Conservation (phyloP, 257 asterid genomes). For the Rhazya stricta region DNA sequence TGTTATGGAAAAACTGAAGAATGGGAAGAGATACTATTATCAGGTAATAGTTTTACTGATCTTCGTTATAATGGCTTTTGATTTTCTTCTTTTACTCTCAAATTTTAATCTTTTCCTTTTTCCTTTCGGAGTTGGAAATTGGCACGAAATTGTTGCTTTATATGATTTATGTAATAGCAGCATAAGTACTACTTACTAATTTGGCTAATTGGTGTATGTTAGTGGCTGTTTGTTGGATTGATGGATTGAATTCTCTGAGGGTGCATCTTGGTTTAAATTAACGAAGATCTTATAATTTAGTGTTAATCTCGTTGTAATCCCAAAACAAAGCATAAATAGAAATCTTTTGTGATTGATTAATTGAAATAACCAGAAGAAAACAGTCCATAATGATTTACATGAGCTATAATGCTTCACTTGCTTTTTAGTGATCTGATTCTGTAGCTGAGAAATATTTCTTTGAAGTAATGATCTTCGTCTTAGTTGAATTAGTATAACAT, state of each 20-base stretch:
- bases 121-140: neutral
- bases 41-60: slow-evolving; percentile 37
- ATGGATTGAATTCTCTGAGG: slow-evolving; percentile 5
- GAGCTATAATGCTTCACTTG: neutral
- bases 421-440: neutral
- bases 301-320: neutral
- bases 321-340: neutral
- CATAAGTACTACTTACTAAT: neutral
- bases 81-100: neutral
- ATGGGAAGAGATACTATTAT: slow-evolving; percentile 67
- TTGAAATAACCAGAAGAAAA: neutral
- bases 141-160: neutral
- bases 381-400: neutral
- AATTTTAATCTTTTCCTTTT: neutral
- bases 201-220: neutral
- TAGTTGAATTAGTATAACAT: neutral
- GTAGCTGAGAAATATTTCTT: neutral
- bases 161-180: neutral
- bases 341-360: neutral
- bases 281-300: neutral
- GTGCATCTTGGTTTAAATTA: neutral
- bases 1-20: slow-evolving; percentile 50
- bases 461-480: too few species aligned
- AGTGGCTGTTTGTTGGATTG: neutral
- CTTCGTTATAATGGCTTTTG: neutral